phyloP scores from a whole-genome alignment of 441 rosid genomes.

The Euphorbia celastroides region DNA sequence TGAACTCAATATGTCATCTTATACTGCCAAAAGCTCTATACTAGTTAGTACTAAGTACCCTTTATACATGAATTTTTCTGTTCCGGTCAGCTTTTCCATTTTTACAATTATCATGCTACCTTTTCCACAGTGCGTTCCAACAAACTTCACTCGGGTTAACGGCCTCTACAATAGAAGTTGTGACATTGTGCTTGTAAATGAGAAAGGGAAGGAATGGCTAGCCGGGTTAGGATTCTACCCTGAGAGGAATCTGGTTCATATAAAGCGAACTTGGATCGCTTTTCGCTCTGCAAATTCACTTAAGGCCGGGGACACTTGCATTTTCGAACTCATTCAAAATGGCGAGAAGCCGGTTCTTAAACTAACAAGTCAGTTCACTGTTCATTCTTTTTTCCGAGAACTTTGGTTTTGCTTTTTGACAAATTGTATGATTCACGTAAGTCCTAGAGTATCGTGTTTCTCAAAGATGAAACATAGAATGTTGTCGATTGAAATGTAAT shows the following conservation, averaged over 20 bases:
- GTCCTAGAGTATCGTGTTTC: not conserved
- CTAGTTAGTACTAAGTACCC: not conserved
- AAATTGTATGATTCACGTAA: too few species aligned
- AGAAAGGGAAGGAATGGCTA: constrained; percentile 13
- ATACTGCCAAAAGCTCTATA: not conserved
- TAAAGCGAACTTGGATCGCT: not conserved
- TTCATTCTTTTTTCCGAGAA: too few species aligned
- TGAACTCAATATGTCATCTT: not conserved
- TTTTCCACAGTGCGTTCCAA: constrained; percentile 8
- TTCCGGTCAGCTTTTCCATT: too few species aligned
- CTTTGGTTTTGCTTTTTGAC: not conserved
- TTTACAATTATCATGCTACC: not conserved
- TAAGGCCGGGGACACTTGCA: constrained; percentile 2
- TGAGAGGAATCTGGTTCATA: not conserved
- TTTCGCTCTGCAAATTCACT: not conserved
- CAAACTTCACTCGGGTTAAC: not conserved
- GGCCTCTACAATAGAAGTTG: not conserved
- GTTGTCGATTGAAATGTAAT: too few species aligned
- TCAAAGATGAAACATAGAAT: too few species aligned
- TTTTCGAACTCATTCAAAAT: constrained; percentile 8
- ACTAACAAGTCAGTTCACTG: constrained; percentile 3
- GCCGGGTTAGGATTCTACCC: not conserved
- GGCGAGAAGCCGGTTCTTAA: constrained; percentile 4
- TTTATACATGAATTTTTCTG: not conserved
- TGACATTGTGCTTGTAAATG: constrained; percentile 13